Conservation (phyloP, 2,329 filamentous ascomycete genomes). For the Colletotrichum melonis region DNA sequence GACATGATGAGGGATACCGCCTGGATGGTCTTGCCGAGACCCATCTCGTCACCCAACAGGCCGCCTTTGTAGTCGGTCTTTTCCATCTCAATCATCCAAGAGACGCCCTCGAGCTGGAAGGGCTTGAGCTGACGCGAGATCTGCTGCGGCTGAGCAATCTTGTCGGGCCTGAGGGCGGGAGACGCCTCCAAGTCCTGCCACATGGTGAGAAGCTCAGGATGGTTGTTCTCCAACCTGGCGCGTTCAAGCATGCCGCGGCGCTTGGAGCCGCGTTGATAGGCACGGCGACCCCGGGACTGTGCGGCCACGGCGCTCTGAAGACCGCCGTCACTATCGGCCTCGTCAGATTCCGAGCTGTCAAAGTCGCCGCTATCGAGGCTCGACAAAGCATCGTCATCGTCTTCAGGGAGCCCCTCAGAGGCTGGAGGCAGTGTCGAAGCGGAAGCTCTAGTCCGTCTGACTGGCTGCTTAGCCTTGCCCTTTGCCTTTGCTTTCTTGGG, state of each 20-base stretch:
- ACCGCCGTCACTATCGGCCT: neutral
- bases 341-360: neutral
- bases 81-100: slow-evolving; percentile 96
- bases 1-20: slow-evolving; percentile 99
- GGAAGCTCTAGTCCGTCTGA: slow-evolving; percentile 7
- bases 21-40: slow-evolving; percentile 98
- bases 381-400: slow-evolving; percentile 15
- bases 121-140: slow-evolving; percentile 90
- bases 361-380: neutral
- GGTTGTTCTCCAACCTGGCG: slow-evolving; percentile 76
- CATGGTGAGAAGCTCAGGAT: slow-evolving; percentile 86
- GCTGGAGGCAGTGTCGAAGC: neutral
- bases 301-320: slow-evolving; percentile 18
- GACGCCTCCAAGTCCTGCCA: slow-evolving; percentile 81
- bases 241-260: slow-evolving; percentile 60
- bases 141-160: slow-evolving; percentile 76
- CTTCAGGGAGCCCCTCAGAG: neutral
- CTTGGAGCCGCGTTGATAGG: slow-evolving; percentile 41
- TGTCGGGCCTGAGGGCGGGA: slow-evolving; percentile 71
- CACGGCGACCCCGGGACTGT: slow-evolving; percentile 46
- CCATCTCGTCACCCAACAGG: slow-evolving; percentile 97
- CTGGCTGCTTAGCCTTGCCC: neutral
- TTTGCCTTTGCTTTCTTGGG: neutral
- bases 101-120: slow-evolving; percentile 92
- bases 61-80: slow-evolving; percentile 87